Evolutionary conservation across 129 eudicot genomes (phyloP).

Genomic region (Logfia minima): DNA sequence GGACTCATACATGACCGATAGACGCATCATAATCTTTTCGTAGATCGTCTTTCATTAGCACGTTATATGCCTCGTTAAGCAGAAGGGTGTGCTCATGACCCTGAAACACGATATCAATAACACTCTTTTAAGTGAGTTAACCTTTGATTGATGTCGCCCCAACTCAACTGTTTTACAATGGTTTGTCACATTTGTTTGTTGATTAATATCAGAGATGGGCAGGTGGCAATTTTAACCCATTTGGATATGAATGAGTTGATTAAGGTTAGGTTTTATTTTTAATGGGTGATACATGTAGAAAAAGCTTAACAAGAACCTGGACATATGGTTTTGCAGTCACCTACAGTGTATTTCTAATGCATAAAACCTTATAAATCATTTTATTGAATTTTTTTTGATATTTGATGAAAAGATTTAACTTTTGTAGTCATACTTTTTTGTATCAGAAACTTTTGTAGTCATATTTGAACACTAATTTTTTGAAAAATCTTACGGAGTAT

Average conservation of each 20-base stretch:
- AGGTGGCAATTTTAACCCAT: not conserved
- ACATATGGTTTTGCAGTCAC: not conserved
- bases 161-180: slow-evolving; percentile 9
- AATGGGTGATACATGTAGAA: not conserved
- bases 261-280: not conserved
- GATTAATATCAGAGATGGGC: not conserved
- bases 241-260: not conserved
- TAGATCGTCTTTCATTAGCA: slow-evolving; percentile 58
- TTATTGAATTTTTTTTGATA: not conserved
- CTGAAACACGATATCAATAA: slow-evolving; percentile 32
- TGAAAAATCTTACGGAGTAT: too few species aligned
- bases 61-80: slow-evolving; percentile 61
- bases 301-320: not conserved
- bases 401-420: not conserved
- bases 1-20: slow-evolving; percentile 37
- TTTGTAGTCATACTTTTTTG: not conserved
- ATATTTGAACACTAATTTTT: not conserved
- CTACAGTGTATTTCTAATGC: not conserved
- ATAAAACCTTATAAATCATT: not conserved
- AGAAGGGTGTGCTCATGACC: slow-evolving; percentile 61
- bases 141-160: not conserved
- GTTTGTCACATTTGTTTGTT: not conserved
- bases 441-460: not conserved
- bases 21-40: slow-evolving; percentile 60
- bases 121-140: not conserved